Evolutionary conservation across 2,329 filamentous ascomycete species (phyloP).

Genomic region (Microdochium nivale): DNA sequence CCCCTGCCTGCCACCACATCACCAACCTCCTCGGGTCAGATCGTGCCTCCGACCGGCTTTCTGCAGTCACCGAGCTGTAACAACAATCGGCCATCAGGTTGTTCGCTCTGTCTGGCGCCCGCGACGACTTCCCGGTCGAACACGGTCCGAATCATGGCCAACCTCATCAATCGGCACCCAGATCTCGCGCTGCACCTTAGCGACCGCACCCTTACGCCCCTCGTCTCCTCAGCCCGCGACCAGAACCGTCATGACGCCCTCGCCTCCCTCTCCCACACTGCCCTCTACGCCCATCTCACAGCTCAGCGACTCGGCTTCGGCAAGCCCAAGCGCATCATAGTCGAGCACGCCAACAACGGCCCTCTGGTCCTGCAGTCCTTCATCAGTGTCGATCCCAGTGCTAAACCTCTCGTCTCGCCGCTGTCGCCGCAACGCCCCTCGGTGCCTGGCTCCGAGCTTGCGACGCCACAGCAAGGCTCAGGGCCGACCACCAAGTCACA

Average conservation of each 20-base stretch:
- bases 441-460: not conserved
- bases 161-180: conserved; percentile 39
- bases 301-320: conserved; percentile 45
- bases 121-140: too few relatives aligned
- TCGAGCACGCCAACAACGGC: conserved; percentile 37
- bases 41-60: too few relatives aligned
- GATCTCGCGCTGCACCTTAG: conserved; percentile 46
- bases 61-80: too few relatives aligned
- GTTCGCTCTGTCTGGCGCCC: too few relatives aligned
- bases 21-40: too few relatives aligned
- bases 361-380: conserved; percentile 23
- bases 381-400: conserved; percentile 6
- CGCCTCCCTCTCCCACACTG: conserved; percentile 40
- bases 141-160: conserved; percentile 17
- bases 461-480: not conserved
- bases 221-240: conserved; percentile 43
- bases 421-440: not conserved
- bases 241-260: conserved; percentile 39
- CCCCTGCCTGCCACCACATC: too few relatives aligned
- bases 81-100: too few relatives aligned
- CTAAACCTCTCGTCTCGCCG: not conserved
- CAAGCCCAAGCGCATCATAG: conserved; percentile 45
- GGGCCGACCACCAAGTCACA: not conserved
- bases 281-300: conserved; percentile 43
- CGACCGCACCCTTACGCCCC: conserved; percentile 46